phyloP scores from a whole-genome alignment of 2,329 filamentous ascomycete species.

The Aspergillus sp. region DNA sequence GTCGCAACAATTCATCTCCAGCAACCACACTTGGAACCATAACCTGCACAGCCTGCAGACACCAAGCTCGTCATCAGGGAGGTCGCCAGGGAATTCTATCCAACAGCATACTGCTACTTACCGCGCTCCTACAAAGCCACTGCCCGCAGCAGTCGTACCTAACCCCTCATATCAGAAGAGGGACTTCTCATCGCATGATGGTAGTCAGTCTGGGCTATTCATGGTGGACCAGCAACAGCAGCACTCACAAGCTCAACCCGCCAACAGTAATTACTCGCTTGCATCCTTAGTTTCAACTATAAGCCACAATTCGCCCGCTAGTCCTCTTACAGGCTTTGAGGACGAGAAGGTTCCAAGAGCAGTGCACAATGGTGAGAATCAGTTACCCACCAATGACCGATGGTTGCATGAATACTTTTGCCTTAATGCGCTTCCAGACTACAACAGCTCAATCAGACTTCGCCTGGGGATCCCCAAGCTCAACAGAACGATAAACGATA shows the following conservation, averaged over 20 bases:
- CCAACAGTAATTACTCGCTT: slow-evolving; percentile 55
- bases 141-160: slow-evolving; percentile 58
- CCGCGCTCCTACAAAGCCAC: slow-evolving; percentile 54
- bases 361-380: slow-evolving; percentile 60
- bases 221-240: slow-evolving; percentile 54
- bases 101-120: slow-evolving; percentile 39
- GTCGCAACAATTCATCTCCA: slow-evolving; percentile 41
- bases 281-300: slow-evolving; percentile 64
- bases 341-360: slow-evolving; percentile 58
- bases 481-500: slow-evolving; percentile 82
- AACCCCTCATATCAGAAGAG: slow-evolving; percentile 52
- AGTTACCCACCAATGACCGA: slow-evolving; percentile 38
- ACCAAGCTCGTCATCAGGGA: slow-evolving; percentile 50
- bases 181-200: slow-evolving; percentile 48
- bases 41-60: slow-evolving; percentile 46
- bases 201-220: slow-evolving; percentile 52
- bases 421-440: slow-evolving; percentile 60
- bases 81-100: slow-evolving; percentile 45
- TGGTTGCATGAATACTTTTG: slow-evolving; percentile 73
- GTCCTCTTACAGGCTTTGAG: slow-evolving; percentile 61
- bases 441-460: slow-evolving; percentile 47
- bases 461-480: slow-evolving; percentile 69
- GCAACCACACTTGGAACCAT: slow-evolving; percentile 42
- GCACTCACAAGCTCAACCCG: slow-evolving; percentile 41
- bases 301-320: slow-evolving; percentile 65